Conservation (phyloP, 2,329 filamentous ascomycete species). For the Sarocladium kiliense region DNA sequence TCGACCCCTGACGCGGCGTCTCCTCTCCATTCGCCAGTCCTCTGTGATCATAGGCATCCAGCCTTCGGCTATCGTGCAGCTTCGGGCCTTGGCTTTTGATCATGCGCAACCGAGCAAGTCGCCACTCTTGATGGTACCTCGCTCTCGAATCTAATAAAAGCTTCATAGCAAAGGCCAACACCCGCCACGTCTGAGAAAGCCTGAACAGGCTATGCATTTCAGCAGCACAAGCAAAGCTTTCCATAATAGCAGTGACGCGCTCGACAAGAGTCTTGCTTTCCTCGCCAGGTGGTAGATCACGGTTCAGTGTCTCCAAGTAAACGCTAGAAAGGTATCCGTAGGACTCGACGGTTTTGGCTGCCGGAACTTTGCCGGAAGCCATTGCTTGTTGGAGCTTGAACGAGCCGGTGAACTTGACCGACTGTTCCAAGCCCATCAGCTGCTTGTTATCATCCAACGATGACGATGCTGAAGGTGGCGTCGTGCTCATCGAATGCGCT, state of each 20-base stretch:
- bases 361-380: slow-evolving; percentile 54
- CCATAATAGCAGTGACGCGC: slow-evolving; percentile 46
- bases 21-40: slow-evolving; percentile 26
- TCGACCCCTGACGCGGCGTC: slow-evolving; percentile 35
- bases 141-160: slow-evolving; percentile 50
- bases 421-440: slow-evolving; percentile 50
- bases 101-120: slow-evolving; percentile 36
- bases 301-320: slow-evolving; percentile 51
- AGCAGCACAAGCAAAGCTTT: slow-evolving; percentile 52
- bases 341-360: slow-evolving; percentile 41
- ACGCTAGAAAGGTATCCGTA: slow-evolving; percentile 52
- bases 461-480: slow-evolving; percentile 40
- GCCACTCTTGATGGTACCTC: slow-evolving; percentile 50
- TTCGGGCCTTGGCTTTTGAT: slow-evolving; percentile 14
- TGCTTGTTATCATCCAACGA: slow-evolving; percentile 29
- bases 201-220: slow-evolving; percentile 52
- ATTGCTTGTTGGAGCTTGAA: slow-evolving; percentile 59
- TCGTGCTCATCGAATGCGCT: slow-evolving; percentile 44
- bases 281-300: slow-evolving; percentile 38
- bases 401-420: slow-evolving; percentile 50
- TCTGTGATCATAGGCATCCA: background rate
- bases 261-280: slow-evolving; percentile 35
- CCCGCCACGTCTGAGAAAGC: slow-evolving; percentile 59
- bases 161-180: slow-evolving; percentile 51
- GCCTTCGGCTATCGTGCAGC: background rate